Base-by-base conservation (phyloP, 306 rosid species). In the Macrotyloma uniflorum region DNA sequence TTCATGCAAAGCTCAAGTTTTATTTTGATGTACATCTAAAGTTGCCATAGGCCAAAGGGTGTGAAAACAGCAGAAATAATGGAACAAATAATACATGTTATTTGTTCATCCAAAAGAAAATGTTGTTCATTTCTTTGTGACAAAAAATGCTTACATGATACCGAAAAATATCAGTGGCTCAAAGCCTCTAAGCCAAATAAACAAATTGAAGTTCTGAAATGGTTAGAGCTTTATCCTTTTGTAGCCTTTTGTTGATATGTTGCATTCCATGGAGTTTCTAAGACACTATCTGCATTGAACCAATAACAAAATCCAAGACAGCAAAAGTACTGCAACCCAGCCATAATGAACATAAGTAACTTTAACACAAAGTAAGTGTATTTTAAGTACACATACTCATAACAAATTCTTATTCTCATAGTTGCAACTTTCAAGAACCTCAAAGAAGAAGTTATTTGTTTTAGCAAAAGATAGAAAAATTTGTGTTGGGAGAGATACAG, bases 271-370 rank as follows among this genome's bases (percentile, higher is more conserved):
- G 10, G 61, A n/a, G 54, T 46, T 79, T 59, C 59, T 10, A 20
- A 47, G 59, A 62, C 16, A 18, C 49, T 75, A 75, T 61, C 63
- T 46, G 79, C 49, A 32, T 15, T 36, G 20, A 6, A 47, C 22
- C 63, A 49, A 49, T 63, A 28, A 12, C 42, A 62, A 63, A 18
- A 75, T 47, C 72, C 63, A 75, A 5, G 63, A 63, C 18, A 63
- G 26, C 14, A 75, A 23, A 18, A 75, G 4, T 47, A 26, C 80
- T 75, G 80, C 72, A 62, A 64, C 14, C 45, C 24, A 30, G 5
- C 45, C 30, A 43, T 8, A 43, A 59, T 5, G 10, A 74, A 42
- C 26, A 58, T 24, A 40, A 24, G 43, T 4, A 40, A 38, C 8
- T 26, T 1, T 32, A 53, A 65, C 33, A 3, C 54, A 30, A 33